These are phyloP conservation scores for Hygrophila difformis DNA, from an alignment of 257 asterid genomes.

Conservation along the genomic window DNA sequence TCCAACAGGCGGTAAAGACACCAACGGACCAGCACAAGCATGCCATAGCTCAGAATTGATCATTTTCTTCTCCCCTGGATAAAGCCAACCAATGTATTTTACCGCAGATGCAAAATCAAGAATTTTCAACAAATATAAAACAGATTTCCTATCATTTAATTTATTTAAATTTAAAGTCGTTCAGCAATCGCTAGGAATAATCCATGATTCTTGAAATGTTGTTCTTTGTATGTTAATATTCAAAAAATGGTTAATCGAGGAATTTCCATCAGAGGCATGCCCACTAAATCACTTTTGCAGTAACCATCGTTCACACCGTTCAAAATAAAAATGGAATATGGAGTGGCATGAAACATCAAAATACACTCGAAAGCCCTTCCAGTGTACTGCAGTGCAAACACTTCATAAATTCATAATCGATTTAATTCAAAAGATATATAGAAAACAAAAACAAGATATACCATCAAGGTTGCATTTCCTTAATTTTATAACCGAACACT, in stretches of 20 bases:
- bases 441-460: too few species aligned
- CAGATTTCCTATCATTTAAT: not conserved
- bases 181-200: not conserved
- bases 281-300: not conserved
- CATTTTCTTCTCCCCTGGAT: conserved; percentile 62
- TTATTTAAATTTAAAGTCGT: not conserved
- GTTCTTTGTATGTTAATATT: not conserved
- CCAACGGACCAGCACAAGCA: conserved; percentile 98
- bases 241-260: not conserved
- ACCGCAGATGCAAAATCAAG: conserved; percentile 2
- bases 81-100: not conserved
- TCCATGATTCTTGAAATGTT: not conserved
- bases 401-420: too few species aligned
- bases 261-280: not conserved
- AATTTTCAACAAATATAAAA: not conserved
- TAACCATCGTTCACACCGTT: too few species aligned
- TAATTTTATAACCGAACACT: too few species aligned
- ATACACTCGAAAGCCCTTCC: too few species aligned
- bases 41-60: conserved; percentile 98
- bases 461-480: too few species aligned
- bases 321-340: too few species aligned
- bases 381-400: too few species aligned
- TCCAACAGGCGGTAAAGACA: conserved; percentile 89
- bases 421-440: too few species aligned
- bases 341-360: too few species aligned